Base-by-base conservation (phyloP, 768 basidiomycete genomes). In the Hemileccinum rubropunctum region DNA sequence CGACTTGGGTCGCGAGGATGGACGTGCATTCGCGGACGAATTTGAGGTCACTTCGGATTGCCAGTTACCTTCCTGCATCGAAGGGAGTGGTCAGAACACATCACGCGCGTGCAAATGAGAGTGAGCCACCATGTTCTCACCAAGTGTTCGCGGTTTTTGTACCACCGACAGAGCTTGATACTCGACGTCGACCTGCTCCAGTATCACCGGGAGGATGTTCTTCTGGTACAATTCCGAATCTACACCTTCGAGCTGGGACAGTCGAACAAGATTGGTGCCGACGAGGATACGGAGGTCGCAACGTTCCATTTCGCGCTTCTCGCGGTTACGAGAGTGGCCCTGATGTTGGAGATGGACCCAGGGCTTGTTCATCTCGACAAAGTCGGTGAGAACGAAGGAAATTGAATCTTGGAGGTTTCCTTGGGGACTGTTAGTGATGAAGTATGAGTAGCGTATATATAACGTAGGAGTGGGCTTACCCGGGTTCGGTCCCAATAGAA, bases 361-460 rank as follows among this genome's bases (percentile, higher is more conserved):
- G 21, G 98, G 84, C 67, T 98, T 99, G 79, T 98, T 98, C 95
- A 98, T 99, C 66, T 99, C 97, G 65, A 99, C 92, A 63, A 99
- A 98, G 70, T 98, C 98, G 52, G 94, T 98, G 51, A 99, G 78
- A 35, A 98, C 94, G 65, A 98, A 98, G 3, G 83, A 82, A 54
- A 91, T 95, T 1, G 95, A 98, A 69, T 99, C 97, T 71, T 94
- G 87, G 2, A 99, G 76, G 64, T 93, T 91, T 42, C 95, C 97
- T 42, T 74, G 68, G 14, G 94, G 90, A 15, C 94, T 97, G 48
- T n/a, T 28, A 5, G 6, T 23, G 23, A 23, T 6, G 23, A 42
- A 49, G 4, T 10, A 18, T 44, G 11, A 44, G 49, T 8, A 12
- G 30, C 17, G 6, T 1, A 3, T 5, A 2, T 14, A 18, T 2